phyloP scores from a whole-genome alignment of 495 filamentous ascomycete genomes.

The Glarea lozoyensis region DNA sequence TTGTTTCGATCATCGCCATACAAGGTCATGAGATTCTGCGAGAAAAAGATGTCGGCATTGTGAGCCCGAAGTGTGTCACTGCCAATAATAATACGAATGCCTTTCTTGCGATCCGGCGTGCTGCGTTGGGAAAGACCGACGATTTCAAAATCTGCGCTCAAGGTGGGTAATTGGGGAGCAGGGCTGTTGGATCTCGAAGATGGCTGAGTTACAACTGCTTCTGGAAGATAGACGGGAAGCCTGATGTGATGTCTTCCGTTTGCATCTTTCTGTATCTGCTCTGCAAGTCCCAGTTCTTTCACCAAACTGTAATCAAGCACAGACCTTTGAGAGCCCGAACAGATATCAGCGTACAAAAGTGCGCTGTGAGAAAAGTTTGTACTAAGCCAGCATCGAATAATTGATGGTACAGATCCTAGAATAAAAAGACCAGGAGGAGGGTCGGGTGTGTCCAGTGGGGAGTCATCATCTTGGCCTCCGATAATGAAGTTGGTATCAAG shows the following conservation, averaged over 20 bases:
- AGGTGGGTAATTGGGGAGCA: conserved; percentile 65
- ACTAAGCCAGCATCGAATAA: conserved; percentile 92
- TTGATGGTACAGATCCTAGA: conserved; percentile 78
- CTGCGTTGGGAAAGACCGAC: conserved; percentile 25
- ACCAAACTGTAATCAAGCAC: conserved; percentile 64
- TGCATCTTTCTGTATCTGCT: conserved; percentile 52
- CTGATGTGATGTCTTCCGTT: conserved; percentile 60
- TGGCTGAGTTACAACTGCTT: conserved; percentile 72
- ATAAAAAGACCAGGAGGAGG: conserved; percentile 76
- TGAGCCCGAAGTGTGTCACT: conserved; percentile 81
- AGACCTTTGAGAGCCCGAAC: conserved; percentile 84
- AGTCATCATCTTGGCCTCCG: conserved; percentile 50
- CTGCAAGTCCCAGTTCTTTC: conserved; percentile 57
- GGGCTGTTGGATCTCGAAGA: conserved; percentile 67
- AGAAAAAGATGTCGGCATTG: conserved; percentile 87
- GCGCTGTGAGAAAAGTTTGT: conserved; percentile 77
- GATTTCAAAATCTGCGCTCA: conserved; percentile 73
- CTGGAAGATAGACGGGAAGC: conserved; percentile 77
- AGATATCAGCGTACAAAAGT: conserved; percentile 84
- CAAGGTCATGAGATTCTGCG: conserved; percentile 76
- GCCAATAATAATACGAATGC: conserved; percentile 74
- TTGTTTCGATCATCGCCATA: conserved; percentile 83
- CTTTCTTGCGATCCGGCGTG: conserved; percentile 43
- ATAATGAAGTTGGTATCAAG: conserved; percentile 64
- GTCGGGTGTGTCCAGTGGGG: conserved; percentile 55